Evolutionary conservation across 805 yeast genomes (phyloP).

Genomic region (Blastobotrys terrestris): DNA sequence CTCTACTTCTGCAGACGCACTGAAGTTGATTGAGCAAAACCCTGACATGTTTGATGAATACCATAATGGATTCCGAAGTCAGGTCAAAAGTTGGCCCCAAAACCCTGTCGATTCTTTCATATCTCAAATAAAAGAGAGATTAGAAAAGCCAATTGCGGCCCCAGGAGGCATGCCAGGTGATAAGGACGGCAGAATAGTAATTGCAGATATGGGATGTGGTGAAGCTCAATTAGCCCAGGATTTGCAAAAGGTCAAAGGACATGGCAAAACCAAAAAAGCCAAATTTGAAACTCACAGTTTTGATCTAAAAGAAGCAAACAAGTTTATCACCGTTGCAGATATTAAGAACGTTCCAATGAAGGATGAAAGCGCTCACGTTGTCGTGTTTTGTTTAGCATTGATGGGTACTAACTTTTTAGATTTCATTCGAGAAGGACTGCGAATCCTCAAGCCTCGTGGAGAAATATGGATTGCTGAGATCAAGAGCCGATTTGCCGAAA

Average conservation of each 20-base stretch:
- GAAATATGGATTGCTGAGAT: constrained; percentile 98
- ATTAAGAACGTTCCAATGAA: constrained; percentile 81
- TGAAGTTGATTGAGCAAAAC: constrained; percentile 64
- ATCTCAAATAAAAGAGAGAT: constrained; percentile 48
- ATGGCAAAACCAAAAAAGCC: constrained; percentile 31
- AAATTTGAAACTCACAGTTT: constrained; percentile 71
- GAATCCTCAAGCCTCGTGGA: constrained; percentile 84
- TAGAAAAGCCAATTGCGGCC: constrained; percentile 67
- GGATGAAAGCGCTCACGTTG: constrained; percentile 75
- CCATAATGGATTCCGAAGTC: constrained; percentile 91
- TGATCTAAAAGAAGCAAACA: constrained; percentile 84
- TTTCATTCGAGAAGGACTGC: constrained; percentile 81
- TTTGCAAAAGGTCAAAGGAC: constrained; percentile 38
- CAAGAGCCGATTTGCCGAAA: constrained; percentile 81
- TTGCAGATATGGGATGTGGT: constrained; percentile 99
- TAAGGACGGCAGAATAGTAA: constrained; percentile 54
- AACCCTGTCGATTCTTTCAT: constrained; percentile 94
- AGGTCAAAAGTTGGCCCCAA: constrained; percentile 97
- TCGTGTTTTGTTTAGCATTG: constrained; percentile 86
- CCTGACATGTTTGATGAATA: constrained; percentile 91
- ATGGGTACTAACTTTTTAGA: constrained; percentile 98
- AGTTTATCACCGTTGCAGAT: constrained; percentile 93
- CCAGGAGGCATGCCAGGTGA: constrained; percentile 87
- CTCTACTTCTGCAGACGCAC: constrained; percentile 68
- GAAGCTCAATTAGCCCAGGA: constrained; percentile 84